Conservation (phyloP, 2,329 filamentous ascomycete species). For the Dothideomycetidae sp. region DNA sequence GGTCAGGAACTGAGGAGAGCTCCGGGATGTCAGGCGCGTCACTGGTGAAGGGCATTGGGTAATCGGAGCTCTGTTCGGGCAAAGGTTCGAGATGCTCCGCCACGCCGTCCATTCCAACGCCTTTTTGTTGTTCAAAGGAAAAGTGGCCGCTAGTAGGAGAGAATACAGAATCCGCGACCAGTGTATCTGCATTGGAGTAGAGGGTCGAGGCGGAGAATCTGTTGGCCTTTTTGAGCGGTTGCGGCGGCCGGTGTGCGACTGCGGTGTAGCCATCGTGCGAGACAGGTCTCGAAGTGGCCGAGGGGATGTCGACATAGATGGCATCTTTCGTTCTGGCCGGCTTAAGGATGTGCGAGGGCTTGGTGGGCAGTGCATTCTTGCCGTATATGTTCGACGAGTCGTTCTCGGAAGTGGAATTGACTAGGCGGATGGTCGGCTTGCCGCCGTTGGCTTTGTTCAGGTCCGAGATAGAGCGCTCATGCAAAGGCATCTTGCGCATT, state of each 20-base stretch:
- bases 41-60: slow-evolving; percentile 1
- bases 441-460: slow-evolving; percentile 12
- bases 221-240: slow-evolving; percentile 2
- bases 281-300: slow-evolving; percentile 14
- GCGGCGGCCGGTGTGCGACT: slow-evolving; percentile 1
- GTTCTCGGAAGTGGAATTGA: slow-evolving; percentile 13
- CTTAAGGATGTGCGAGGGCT: slow-evolving; percentile 11
- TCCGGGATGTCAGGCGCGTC: slow-evolving; percentile 5
- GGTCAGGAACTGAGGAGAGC: slow-evolving; percentile 3
- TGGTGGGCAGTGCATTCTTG: slow-evolving; percentile 12
- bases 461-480: slow-evolving; percentile 17
- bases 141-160: slow-evolving; percentile 11
- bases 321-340: slow-evolving; percentile 7
- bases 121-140: slow-evolving; percentile 9
- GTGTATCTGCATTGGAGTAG: slow-evolving; percentile 10
- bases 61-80: slow-evolving; percentile 8
- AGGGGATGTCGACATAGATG: slow-evolving; percentile 18
- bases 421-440: slow-evolving; percentile 22
- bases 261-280: slow-evolving; percentile 5
- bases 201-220: slow-evolving; percentile 10
- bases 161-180: slow-evolving; percentile 10
- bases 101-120: no score
- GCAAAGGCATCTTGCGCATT: slow-evolving; percentile 15
- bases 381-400: slow-evolving; percentile 12
- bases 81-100: slow-evolving; percentile 10